Base-by-base conservation (phyloP, 805 yeast species). In the Wickerhamiella nectarea region DNA sequence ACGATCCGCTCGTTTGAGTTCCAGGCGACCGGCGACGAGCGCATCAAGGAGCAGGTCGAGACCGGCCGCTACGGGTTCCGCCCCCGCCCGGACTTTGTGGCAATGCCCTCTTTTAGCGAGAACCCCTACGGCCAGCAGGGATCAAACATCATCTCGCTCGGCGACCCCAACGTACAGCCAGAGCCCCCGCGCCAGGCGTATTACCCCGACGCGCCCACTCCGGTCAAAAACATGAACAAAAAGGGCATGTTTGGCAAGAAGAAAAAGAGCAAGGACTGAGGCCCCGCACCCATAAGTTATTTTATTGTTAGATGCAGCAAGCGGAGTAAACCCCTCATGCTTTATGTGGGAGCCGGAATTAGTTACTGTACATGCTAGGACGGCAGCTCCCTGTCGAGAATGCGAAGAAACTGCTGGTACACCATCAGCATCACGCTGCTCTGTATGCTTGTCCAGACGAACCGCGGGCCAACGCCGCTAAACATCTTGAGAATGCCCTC, bases 401-500 rank as follows among this genome's bases (percentile, higher is more conserved):
- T 62, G 52, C 75, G 75, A 54, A 89, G 64, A 3, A 89, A 70
- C 35, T 76, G 66, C 60, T 91, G 98, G 62, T 91, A 91, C 33
- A 87, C 66, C 50, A 89, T 66, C 44, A 91, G 69, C 97, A 91
- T 89, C 38, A 91, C 80, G 51, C 94, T 82, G 60, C 95, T 83
- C 61, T 91, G 99, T 15, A 87, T 67, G 50, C 94, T 82, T 0
- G 97, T 89, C 99, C 99, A 91, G 4, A 91, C 80, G 51, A 86
- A 78, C 50, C 99, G 70, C 1, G 99, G 98, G 0, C 95, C 96
- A 5, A 91, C 95, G 1, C 99, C 99, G 25, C 87, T 75, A 61
- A 91, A 89, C 33, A 85, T 67, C 0, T 95, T 95, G 1, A 71
- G 47, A 0, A 78, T 42, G 1, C 98, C 97, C 59, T 91, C 95